Base-by-base conservation (phyloP, 192 early-diverging fungal species). In the Rhizoclosmatium globosum region DNA sequence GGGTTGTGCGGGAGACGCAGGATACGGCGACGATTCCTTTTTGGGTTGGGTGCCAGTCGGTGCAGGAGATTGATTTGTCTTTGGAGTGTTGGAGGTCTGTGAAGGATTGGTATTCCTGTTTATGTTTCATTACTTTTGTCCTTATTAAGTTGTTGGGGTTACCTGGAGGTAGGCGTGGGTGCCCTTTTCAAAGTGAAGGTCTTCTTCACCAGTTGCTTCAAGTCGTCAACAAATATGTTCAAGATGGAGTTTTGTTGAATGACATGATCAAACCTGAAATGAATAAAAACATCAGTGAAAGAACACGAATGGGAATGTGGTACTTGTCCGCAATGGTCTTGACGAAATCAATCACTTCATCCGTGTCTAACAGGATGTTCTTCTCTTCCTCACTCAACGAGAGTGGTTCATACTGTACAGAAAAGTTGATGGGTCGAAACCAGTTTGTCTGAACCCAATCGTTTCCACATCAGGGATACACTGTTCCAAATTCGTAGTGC, bases 91-190 rank as follows among this genome's bases (percentile, higher is more conserved):
- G 73, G 41, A 91, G 78, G 70, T 91, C 90, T 2, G 89, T 91
- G 69, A 91, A 91, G 45, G 87, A 89, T 80, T 91, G 90, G 72
- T 91, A 91, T 66, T 91, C 90, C 78, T 88, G 80, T 17, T n/a
- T n/a, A 38, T 42, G 41, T 31, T 31, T 31, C 31, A 31, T 31
- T 31, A 31, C 31, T 31, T 31, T 31, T 31, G 31, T 31, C 31
- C 31, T 31, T 31, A 31, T 31, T 31, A 31, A 31, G 31, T 31
- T 31, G 31, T 31, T 31, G 31, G 31, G 31, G 31, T 3, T 48
- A 82, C 84, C 84, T 88, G 88, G 23, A 91, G 79, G 21, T 73
- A 62, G 2, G 88, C 85, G 50, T 91, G 88, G 2, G 86, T 60
- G 11, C 89, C 89, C 71, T 90, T 90, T 43, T 91, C 90, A 6